Base-by-base conservation (phyloP, 2,329 filamentous ascomycete genomes). In the Blastomyces silverae region DNA sequence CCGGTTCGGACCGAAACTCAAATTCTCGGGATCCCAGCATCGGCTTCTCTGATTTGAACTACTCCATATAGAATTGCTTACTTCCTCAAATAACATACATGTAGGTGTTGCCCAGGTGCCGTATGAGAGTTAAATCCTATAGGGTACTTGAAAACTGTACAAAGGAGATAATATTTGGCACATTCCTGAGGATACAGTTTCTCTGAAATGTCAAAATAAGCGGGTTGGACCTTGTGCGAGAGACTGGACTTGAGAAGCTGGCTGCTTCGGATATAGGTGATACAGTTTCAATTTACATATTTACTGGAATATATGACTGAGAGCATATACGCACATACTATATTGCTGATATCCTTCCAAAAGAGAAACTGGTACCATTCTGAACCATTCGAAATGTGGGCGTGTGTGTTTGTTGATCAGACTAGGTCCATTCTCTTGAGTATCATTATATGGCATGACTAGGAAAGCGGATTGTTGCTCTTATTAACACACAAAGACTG, bases 1-100 rank as follows among this genome's bases (percentile, higher is more conserved):
- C 10, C 34, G 50, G n/a, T 6, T 58, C 56, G 56, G 56, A 25
- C 56, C 56, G 56, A 58, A 58, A 58, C 34, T 42, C 56, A 22
- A 58, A 58, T 25, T 42, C 25, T 42, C 56, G 34, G 56, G 17
- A 25, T 53, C 22, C 4, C 50, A 53, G 5, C 0, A 2, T 31
- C 7, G 37, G 10, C 10, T 39, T 39, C 7, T 39, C 8, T 13
- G 37, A 13, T 39, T 39, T 39, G 37, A 13, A 11, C 10, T 39
- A 39, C 37, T 39, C 8, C 37, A 39, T 39, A 11, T 39, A 39
- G 37, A 13, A 39, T 11, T 39, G 37, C 8, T 6, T 25, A 4
- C 48, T 3, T 13, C 8, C 22, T 50, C n/a, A n/a, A 13, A 50
- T 22, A 25, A 3, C 20, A 20, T n/a, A 39, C 44, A 5, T 6